phyloP scores from a whole-genome alignment of 2,329 filamentous ascomycete species.

The Parascedosporium putredinis region DNA sequence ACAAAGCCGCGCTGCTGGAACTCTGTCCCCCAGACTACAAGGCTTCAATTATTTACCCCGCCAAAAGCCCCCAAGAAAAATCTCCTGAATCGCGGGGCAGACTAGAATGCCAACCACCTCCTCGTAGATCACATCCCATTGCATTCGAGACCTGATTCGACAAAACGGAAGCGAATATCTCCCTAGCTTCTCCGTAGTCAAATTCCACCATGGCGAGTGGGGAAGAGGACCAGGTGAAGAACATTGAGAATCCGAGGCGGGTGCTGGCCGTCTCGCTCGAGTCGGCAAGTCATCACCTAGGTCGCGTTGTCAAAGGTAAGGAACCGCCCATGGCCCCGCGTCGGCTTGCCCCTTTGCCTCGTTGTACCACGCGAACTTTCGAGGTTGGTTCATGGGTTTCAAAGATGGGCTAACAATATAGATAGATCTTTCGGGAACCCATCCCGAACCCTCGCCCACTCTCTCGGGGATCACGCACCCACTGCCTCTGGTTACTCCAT shows the following conservation, averaged over 20 bases:
- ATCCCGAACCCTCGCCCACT: slow-evolving; percentile 27
- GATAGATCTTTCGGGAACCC: slow-evolving; percentile 36
- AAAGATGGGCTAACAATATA: not conserved
- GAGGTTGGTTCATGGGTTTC: not conserved
- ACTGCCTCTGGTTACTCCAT: slow-evolving; percentile 44
- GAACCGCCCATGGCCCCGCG: no score
- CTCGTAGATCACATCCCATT: no score
- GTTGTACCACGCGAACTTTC: no score
- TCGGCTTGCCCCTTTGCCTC: no score
- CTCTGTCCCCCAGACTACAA: not conserved
- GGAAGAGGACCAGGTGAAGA: not conserved
- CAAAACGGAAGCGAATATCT: no score
- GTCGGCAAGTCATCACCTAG: slow-evolving; percentile 34
- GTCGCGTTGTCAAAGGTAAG: slow-evolving; percentile 45
- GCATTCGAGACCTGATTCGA: no score
- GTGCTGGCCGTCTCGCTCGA: slow-evolving; percentile 47
- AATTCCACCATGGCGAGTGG: not conserved
- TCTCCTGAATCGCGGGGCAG: not conserved
- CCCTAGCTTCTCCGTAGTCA: not conserved
- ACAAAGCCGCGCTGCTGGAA: no score
- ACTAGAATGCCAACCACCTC: no score
- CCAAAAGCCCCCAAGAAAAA: not conserved
- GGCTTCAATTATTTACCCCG: not conserved
- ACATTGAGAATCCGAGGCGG: slow-evolving; percentile 36
- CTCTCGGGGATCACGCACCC: slow-evolving; percentile 51